Evolutionary conservation across 768 basidiomycete genomes (phyloP), one percentile per base, ranked within the genome.

Genomic region (Kwoniella dendrophila): DNA sequence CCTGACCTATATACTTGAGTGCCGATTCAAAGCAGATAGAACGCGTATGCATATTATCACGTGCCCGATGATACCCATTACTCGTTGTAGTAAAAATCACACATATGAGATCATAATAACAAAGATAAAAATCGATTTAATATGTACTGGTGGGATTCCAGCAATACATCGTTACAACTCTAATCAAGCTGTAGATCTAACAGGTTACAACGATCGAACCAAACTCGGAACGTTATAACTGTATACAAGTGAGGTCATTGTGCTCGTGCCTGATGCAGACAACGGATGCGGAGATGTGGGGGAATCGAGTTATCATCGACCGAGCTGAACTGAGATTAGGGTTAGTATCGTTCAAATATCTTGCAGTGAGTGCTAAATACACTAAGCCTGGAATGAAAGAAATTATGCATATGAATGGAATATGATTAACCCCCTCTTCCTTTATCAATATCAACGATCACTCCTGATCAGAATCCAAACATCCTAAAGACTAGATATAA

Each of bases 401-500:
- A n/a, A n/a, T n/a, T n/a, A n/a, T n/a, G n/a, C n/a, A n/a, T n/a
- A n/a, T n/a, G n/a, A n/a, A n/a, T n/a, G n/a, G n/a, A n/a, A n/a
- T n/a, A n/a, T n/a, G n/a, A n/a, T n/a, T n/a, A n/a, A n/a, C n/a
- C n/a, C n/a, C n/a, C n/a, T n/a, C n/a, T n/a, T n/a, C n/a, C n/a
- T n/a, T n/a, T n/a, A n/a, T n/a, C n/a, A n/a, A n/a, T n/a, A n/a
- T n/a, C n/a, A n/a, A n/a, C n/a, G n/a, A n/a, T n/a, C n/a, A n/a
- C n/a, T n/a, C n/a, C n/a, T n/a, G n/a, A n/a, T 64, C 43, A 73
- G 33, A 50, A 66, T 4, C 75, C 75, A 48, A 70, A 63, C 34
- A 74, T 30, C 53, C 78, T 85, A 77, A 93, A 84, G 58, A 92
- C 70, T 57, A 94, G 84, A 78, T 92, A 94, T 45, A 91, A 69